Evolutionary conservation across 306 rosid genomes (phyloP), one percentile per base, ranked within the genome.

Genomic region (Pachyrhizus erosus): DNA sequence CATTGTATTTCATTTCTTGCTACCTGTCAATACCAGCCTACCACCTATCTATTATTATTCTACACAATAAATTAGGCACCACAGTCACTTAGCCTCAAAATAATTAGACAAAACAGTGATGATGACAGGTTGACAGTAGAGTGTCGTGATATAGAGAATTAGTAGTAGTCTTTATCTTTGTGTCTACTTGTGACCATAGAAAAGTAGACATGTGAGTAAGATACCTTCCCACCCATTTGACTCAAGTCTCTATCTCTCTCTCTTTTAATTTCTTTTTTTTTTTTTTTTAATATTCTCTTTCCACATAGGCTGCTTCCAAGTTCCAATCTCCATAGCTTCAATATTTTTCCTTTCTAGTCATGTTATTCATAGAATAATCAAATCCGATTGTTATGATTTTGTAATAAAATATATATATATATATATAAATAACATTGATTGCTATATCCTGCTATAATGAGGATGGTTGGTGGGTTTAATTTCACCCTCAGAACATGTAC

Each of bases 21-120:
- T 10, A 60, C 52, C 62, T 58, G 52, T 51, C 78, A 71, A 27
- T 70, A 60, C 34, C 79, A 12, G 24, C 48, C 58, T n/a, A 12
- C 15, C 61, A 20, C 31, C 18, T 21, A 34, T 33, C 57, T 62
- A 62, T 27, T 49, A 73, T 42, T 45, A 49, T 72, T 72, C 62
- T 29, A 48, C 39, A 23, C 11, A 33, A 72, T 46, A 58, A 61
- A 61, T 61, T 72, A 55, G 79, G 55, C 73, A 57, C 10, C 33
- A 67, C 70, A 20, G 17, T 64, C 2, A 9, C 68, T 68, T 51
- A 69, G 15, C 45, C 57, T 8, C 29, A 11, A 55, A 57, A 29
- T 49, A 62, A 80, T 49, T 75, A 66, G 85, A 76, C 85, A 66
- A 18, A 66, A 75, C 10, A 55, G 76, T 76, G 77, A 75, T 2